Evolutionary conservation across 1,284 basidiomycete species (phyloP), one percentile per base, ranked within the genome.

Genomic region (Ganoderma lucidum): DNA sequence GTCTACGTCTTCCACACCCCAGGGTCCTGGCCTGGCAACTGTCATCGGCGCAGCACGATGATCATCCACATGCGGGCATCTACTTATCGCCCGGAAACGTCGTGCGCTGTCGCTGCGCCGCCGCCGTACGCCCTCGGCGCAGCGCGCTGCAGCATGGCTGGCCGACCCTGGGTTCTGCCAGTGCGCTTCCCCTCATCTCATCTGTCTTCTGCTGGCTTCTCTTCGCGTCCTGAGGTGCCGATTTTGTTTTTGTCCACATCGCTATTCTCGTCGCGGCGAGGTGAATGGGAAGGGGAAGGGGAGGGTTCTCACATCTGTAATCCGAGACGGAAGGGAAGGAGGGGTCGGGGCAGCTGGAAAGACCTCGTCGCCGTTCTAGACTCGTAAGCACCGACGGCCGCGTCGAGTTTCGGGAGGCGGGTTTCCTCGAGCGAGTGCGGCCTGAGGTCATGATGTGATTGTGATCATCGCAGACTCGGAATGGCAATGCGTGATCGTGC

Each of bases 21-120:
- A 19, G 6, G 19, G 45, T 6, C 45, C 45, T 51, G 48, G 48
- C 48, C 23, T 51, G 10, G 23, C 48, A 51, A 51, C 48, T 51
- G 48, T 51, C 48, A 51, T 23, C 48, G 48, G 48, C 48, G 48
- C 48, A 51, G 48, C 48, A 28, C 23, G 48, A 51, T 51, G 48
- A 51, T 51, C 48, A 51, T 51, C 48, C 48, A 10, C 23, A 51
- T 12, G 12, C 10, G 48, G 48, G 19, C 45, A 48, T 23, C 23
- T 10, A 51, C 28, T n/a, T 10, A 51, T 51, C 48, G 48, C 2
- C 48, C 48, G 12, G 23, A 51, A 17, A 51, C 48, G 48, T 51
- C 48, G 48, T 23, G 23, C 23, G 48, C 48, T 28, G 48, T 51
- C 48, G 48, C 48, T 51, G 23, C 48, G 48, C 48, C 48, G 48